A percentile compares a stretch with the other conserved stretches of the same genome.
Evolutionary conservation across 2,329 filamentous ascomycete genomes (phyloP).

Genomic region (Cercospora brassicicola): DNA sequence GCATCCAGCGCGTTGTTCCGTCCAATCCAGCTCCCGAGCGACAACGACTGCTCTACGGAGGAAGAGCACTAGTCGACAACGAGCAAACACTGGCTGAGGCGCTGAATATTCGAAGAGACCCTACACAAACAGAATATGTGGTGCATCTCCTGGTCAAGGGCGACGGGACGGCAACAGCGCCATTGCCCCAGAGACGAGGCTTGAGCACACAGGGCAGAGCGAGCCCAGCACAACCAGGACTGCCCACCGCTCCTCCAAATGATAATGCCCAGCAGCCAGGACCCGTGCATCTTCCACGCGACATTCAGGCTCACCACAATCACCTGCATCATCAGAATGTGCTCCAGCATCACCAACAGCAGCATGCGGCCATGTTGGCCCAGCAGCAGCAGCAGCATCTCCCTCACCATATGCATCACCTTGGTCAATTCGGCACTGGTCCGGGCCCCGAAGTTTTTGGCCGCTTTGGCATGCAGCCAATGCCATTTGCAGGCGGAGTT

Average conservation of each 20-base stretch:
- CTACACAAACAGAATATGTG: conserved; percentile 40
- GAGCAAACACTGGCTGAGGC: conserved; percentile 51
- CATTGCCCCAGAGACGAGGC: conserved; percentile 18
- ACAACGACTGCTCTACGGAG: conserved; percentile 61
- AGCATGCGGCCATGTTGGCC: conserved; percentile 1
- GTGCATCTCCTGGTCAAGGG: conserved; percentile 39
- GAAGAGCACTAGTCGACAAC: conserved; percentile 54
- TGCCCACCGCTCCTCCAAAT: conserved; percentile 5
- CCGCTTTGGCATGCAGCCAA: conserved; percentile 17
- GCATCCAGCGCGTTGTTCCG: conserved; percentile 53
- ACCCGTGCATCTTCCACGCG: neutral
- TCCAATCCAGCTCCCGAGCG: conserved; percentile 46
- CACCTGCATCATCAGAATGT: conserved; percentile 12
- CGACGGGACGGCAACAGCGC: conserved; percentile 21
- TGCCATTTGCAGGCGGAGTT: conserved; percentile 13
- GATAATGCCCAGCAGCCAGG: conserved; percentile 10
- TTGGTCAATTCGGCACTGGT: neutral
- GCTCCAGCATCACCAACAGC: conserved; percentile 14
- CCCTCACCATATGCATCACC: conserved; percentile 15
- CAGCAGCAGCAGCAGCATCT: conserved; percentile 19
- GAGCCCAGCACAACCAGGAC: conserved; percentile 17
- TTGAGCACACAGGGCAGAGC: conserved; percentile 16
- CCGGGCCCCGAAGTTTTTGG: conserved; percentile 2
- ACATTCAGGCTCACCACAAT: conserved; percentile 2
- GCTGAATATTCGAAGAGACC: conserved; percentile 54